phyloP scores from a whole-genome alignment of 2,329 filamentous ascomycete species.

The Verticillium nonalfalfae region DNA sequence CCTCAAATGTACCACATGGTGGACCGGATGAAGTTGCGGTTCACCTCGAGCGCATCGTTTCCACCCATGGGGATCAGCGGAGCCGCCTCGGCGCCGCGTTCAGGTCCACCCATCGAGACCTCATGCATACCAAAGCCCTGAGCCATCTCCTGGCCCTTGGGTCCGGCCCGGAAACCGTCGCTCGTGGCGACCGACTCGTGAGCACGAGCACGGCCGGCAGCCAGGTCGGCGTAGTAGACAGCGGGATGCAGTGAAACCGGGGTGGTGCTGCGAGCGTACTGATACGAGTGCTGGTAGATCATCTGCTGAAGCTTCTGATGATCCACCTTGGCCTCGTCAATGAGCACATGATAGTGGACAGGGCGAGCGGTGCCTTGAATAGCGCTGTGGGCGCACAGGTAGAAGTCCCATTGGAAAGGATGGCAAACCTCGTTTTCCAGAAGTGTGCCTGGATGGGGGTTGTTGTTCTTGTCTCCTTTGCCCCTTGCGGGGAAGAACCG shows the following conservation, averaged over 20 bases:
- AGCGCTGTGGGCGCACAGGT: slow-evolving; percentile 56
- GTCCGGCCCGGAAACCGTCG: slow-evolving; percentile 34
- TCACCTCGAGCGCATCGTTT: slow-evolving; percentile 13
- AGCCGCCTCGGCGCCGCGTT: slow-evolving; percentile 6
- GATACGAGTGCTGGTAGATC: slow-evolving; percentile 93
- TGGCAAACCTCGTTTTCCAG: slow-evolving; percentile 88
- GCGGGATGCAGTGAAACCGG: slow-evolving; percentile 85
- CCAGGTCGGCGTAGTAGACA: slow-evolving; percentile 93
- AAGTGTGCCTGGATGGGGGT: slow-evolving; percentile 78
- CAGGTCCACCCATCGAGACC: slow-evolving; percentile 9
- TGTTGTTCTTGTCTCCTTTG: slow-evolving; percentile 67
- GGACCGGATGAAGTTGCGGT: slow-evolving; percentile 25
- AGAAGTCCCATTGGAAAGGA: slow-evolving; percentile 87
- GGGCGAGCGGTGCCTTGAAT: slow-evolving; percentile 93
- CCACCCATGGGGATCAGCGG: slow-evolving; percentile 14
- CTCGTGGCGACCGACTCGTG: slow-evolving; percentile 55
- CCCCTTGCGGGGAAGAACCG: slow-evolving; percentile 74
- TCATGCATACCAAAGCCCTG: slow-evolving; percentile 33
- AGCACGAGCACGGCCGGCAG: slow-evolving; percentile 69
- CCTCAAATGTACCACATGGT: slow-evolving; percentile 39
- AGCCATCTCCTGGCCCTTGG: slow-evolving; percentile 35
- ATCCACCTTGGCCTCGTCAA: slow-evolving; percentile 68
- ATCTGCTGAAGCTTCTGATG: slow-evolving; percentile 73
- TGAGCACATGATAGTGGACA: slow-evolving; percentile 83
- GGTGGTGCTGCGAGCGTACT: slow-evolving; percentile 86